These are phyloP conservation scores for Sphagnum fallax DNA, from an alignment of 228 moss, liverwort and hornwort species.

Conservation along the genomic window DNA sequence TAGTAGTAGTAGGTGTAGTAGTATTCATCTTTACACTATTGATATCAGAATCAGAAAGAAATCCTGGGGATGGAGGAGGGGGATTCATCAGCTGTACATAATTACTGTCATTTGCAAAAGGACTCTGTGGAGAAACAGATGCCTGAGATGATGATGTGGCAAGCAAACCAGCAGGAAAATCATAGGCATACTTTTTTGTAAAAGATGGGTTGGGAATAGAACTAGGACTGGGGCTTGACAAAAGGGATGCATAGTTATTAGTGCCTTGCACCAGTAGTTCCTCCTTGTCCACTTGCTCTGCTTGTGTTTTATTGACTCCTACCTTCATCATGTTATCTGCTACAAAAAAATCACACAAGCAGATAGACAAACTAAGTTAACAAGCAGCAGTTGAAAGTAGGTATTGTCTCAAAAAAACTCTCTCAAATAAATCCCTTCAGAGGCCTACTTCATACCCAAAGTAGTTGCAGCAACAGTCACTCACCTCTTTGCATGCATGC, in stretches of 20 bases:
- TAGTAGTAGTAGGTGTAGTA: conserved; percentile 4
- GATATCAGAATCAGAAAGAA: neutral
- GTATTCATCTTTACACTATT: neutral
- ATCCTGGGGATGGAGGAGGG: conserved; percentile 8
- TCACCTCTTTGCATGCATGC: too few species aligned
- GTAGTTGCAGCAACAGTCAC: too few species aligned
- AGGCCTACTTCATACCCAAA: too few species aligned
- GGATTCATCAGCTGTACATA: conserved; percentile 37
- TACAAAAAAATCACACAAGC: neutral
- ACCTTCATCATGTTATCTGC: conserved; percentile 1
- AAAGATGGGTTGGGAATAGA: conserved; percentile 3
- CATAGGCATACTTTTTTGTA: neutral
- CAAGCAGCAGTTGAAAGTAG: too few species aligned
- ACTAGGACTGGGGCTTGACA: conserved; percentile 6
- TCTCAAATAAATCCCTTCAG: too few species aligned
- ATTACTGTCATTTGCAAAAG: neutral
- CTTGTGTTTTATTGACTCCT: neutral
- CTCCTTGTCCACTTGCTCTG: conserved; percentile 5
- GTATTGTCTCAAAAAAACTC: too few species aligned
- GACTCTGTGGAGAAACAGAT: neutral
- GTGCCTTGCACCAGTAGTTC: conserved; percentile 1
- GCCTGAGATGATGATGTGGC: neutral
- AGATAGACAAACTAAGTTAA: too few species aligned
- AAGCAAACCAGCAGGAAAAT: conserved; percentile 1
- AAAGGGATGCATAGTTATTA: conserved; percentile 4